Base-by-base conservation (phyloP, 805 yeast species). In the Nakazawaea ernobii region DNA sequence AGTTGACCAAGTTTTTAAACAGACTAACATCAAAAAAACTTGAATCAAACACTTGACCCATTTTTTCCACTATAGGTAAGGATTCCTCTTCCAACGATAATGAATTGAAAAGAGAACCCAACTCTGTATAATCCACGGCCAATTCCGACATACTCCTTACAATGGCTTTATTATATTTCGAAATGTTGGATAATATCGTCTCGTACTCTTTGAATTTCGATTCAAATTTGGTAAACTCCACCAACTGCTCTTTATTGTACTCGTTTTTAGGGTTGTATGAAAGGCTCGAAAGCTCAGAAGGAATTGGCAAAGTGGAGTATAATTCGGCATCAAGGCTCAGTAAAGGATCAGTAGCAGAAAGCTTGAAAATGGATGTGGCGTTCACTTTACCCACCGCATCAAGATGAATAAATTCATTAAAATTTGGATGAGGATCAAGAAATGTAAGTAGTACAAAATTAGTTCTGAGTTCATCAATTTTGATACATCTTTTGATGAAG, bases 11-110 rank as follows among this genome's bases (percentile, higher is more conserved):
- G 37, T 59, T 61, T 27, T 56, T 46, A 9, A 77, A 62, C 9
- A 69, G 58, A 44, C 71, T 70, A 20, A 75, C 60, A 17, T 80
- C 76, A 15, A 82, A 75, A 51, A 77, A 81, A 35, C 76, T 79
- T 35, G 82, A 76, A 62, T 94, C 98, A 52, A 87, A 82, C 1
- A 90, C 84, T 58, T 86, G 90, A 1, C 98, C 97, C 28, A 89
- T 78, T 52, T 81, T 80, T 59, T 94, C 98, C 51, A 88, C 73
- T 2, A 53, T 54, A 41, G 56, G 55, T 4, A 68, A 65, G 6
- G 46, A 28, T 48, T 65, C 66, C 44, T 67, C 66, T 8, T 81
- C 70, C 3, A 80, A 59, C 1, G 94, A 77, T 44, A 82, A 66
- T 1, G 77, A 63, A 52, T 78, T 79, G 56, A 76, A 70, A 6